These are phyloP conservation scores for Cercospora sojina DNA, from an alignment of 2,329 filamentous ascomycete genomes.

Conservation along the genomic window DNA sequence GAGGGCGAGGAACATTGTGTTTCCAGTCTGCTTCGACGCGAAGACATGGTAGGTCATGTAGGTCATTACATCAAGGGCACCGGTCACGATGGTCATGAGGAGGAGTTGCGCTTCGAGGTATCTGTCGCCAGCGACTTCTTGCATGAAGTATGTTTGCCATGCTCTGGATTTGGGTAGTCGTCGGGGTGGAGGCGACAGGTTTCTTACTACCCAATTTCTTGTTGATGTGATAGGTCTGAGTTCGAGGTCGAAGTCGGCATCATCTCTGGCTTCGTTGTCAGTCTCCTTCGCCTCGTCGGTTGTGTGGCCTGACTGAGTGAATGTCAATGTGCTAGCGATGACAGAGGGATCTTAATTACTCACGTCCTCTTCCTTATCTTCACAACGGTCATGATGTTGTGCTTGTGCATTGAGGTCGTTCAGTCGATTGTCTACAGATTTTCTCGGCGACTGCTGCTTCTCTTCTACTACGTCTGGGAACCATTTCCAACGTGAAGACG, in stretches of 20 bases:
- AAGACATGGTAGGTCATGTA: slow-evolving; percentile 34
- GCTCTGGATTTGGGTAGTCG: slow-evolving; percentile 18
- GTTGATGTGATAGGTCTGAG: neutral
- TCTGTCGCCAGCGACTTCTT: slow-evolving; percentile 31
- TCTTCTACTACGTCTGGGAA: slow-evolving; percentile 10
- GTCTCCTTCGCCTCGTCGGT: neutral
- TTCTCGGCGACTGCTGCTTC: neutral
- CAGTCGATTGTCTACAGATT: slow-evolving; percentile 10
- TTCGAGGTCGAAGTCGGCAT: neutral
- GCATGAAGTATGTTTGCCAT: slow-evolving; percentile 30
- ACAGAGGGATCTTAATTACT: neutral
- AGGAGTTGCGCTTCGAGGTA: slow-evolving; percentile 32
- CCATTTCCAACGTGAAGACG: neutral
- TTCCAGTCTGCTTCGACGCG: slow-evolving; percentile 37
- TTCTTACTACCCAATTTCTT: neutral
- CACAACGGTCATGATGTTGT: neutral
- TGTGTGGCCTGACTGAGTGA: neutral
- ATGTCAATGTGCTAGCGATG: slow-evolving; percentile 1
- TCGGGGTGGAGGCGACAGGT: neutral
- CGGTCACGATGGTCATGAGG: slow-evolving; percentile 33
- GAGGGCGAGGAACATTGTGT: slow-evolving; percentile 38
- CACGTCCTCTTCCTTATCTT: neutral
- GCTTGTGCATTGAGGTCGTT: slow-evolving; percentile 17
- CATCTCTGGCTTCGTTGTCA: neutral
- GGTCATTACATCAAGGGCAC: slow-evolving; percentile 34